phyloP scores from a whole-genome alignment of 2,329 filamentous ascomycete species.

The Alternaria ethzedia region DNA sequence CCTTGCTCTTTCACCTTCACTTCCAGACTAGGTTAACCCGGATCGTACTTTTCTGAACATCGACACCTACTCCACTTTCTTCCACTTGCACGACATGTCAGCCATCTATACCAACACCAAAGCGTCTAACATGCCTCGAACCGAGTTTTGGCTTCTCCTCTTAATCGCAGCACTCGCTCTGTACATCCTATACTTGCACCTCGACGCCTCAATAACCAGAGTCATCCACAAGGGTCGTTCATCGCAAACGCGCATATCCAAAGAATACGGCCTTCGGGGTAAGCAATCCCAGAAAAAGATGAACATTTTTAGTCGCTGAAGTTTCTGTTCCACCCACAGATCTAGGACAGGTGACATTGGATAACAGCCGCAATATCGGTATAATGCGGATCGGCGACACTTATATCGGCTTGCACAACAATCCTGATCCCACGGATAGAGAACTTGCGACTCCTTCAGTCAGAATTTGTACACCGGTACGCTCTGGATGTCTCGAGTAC shows the following conservation, averaged over 20 bases:
- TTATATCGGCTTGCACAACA: neutral
- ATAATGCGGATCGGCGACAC: neutral
- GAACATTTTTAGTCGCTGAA: neutral
- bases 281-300: neutral
- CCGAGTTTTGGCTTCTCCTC: neutral
- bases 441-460: neutral
- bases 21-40: neutral
- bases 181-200: neutral
- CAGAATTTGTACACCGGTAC: neutral
- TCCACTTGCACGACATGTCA: neutral
- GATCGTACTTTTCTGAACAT: neutral
- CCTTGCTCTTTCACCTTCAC: neutral
- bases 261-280: neutral
- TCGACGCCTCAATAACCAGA: neutral
- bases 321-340: neutral
- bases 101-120: neutral
- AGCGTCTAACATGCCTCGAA: neutral
- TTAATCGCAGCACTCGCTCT: neutral
- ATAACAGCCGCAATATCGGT: too few relatives aligned
- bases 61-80: neutral
- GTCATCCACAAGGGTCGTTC: neutral
- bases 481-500: neutral
- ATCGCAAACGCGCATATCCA: neutral
- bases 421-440: neutral
- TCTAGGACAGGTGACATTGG: too few relatives aligned